Conservation (phyloP, 176 grass and related monocot species). For the Luzula sylvatica region DNA sequence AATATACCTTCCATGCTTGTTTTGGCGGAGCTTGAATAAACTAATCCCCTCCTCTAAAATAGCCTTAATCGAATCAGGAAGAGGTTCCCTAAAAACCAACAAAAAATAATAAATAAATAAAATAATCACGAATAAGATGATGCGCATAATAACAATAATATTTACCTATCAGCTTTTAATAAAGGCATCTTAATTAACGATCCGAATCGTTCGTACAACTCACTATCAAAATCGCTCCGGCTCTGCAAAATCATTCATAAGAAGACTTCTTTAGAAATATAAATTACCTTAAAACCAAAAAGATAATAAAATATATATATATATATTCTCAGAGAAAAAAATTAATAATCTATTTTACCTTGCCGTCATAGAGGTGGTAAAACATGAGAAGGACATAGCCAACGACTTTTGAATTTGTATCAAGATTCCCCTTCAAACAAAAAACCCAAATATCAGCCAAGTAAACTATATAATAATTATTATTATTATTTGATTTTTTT, state of each 20-base stretch:
- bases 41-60: constrained; percentile 74
- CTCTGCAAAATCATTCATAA: constrained; percentile 42
- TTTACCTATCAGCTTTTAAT: constrained; percentile 75
- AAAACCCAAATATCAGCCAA: constrained; percentile 10
- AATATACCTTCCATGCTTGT: constrained; percentile 87
- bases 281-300: constrained; percentile 3
- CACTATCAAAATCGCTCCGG: constrained; percentile 67
- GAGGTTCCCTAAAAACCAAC: constrained; percentile 30
- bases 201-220: constrained; percentile 88
- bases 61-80: constrained; percentile 58
- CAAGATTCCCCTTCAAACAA: constrained; percentile 78
- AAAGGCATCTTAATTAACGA: constrained; percentile 94
- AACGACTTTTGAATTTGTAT: constrained; percentile 61
- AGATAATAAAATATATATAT: constrained; percentile 12
- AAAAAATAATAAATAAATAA: not conserved
- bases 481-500: not conserved
- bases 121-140: not conserved
- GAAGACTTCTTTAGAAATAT: constrained; percentile 9
- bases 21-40: constrained; percentile 81
- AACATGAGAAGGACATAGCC: constrained; percentile 97
- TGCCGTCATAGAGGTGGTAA: constrained; percentile 93
- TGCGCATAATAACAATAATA: not conserved
- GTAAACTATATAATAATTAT: too few species aligned
- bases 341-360: constrained; percentile 38
- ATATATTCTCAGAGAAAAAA: constrained; percentile 7